A percentile compares a stretch with the other conserved stretches of the same genome.
phyloP scores from a whole-genome alignment of 2,329 filamentous ascomycete species.

The Leptoxyphium fumago region DNA sequence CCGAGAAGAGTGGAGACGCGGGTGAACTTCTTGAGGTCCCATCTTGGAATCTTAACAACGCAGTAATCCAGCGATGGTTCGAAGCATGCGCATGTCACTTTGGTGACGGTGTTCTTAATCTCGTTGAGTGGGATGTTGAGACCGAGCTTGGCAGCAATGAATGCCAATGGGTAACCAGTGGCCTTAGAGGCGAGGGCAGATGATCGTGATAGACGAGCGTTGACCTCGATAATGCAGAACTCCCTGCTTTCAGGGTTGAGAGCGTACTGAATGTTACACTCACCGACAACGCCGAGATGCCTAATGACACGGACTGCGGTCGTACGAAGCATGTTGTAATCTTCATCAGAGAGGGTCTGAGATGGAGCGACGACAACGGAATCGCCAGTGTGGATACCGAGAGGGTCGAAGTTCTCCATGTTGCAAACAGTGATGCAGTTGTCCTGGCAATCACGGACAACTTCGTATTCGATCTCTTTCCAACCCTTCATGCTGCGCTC shows the following conservation, averaged over 20 bases:
- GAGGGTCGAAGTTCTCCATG: conserved; percentile 99
- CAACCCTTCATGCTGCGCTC: conserved; percentile 99
- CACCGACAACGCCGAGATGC: conserved; percentile 90
- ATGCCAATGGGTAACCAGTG: conserved; percentile 89
- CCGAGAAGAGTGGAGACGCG: conserved; percentile 90
- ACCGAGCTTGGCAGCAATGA: conserved; percentile 92
- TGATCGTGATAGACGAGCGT: conserved; percentile 86
- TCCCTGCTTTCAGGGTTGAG: conserved; percentile 89
- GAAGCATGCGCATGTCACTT: conserved; percentile 92
- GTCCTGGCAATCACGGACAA: conserved; percentile 85
- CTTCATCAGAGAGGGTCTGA: conserved; percentile 89
- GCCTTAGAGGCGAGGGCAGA: conserved; percentile 94
- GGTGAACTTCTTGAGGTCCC: conserved; percentile 98
- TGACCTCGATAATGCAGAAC: conserved; percentile 99
- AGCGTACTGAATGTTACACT: conserved; percentile 98
- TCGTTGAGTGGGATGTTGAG: conserved; percentile 90
- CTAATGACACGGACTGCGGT: conserved; percentile 95
- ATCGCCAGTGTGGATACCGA: conserved; percentile 95
- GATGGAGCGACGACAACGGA: conserved; percentile 96
- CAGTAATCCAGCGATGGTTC: conserved; percentile 97
- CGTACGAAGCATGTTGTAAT: conserved; percentile 98
- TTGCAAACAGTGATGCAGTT: conserved; percentile 99
- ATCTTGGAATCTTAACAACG: conserved; percentile 96
- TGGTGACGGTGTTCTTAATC: conserved; percentile 90
- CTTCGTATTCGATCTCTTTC: conserved; percentile 99